phyloP scores from a whole-genome alignment of 1,284 basidiomycete genomes.

The Rhodotorula glutinis region DNA sequence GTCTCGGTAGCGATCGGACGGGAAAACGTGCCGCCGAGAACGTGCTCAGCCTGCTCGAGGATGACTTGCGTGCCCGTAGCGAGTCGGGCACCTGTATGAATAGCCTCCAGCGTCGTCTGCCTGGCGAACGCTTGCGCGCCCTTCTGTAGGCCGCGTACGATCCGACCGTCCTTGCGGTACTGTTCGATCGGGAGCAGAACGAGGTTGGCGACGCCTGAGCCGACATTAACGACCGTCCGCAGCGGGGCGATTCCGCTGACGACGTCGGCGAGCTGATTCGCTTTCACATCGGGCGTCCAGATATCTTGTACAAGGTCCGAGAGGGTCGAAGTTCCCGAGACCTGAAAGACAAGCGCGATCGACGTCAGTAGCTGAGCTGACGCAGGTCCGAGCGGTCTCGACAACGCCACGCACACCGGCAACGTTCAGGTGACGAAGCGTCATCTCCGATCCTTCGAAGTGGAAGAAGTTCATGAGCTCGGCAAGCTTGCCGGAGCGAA shows the following conservation, averaged over 20 bases:
- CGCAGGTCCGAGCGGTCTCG: too few relatives aligned
- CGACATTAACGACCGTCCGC: slow-evolving; percentile 91
- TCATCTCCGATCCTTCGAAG: slow-evolving; percentile 98
- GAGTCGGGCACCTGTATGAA: slow-evolving; percentile 88
- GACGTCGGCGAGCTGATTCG: slow-evolving; percentile 93
- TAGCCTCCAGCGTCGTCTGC: slow-evolving; percentile 88
- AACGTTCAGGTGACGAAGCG: slow-evolving; percentile 83
- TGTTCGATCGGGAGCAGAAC: slow-evolving; percentile 94
- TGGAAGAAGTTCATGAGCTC: slow-evolving; percentile 99
- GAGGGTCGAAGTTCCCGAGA: slow-evolving; percentile 82
- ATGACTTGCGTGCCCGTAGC: slow-evolving; percentile 98
- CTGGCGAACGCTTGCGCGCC: slow-evolving; percentile 88
- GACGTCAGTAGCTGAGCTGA: too few relatives aligned
- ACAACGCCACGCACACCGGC: slow-evolving; percentile 65
- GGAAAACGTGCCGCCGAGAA: slow-evolving; percentile 63
- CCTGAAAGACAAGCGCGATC: slow-evolving; percentile 52
- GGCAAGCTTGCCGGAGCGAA: slow-evolving; percentile 85
- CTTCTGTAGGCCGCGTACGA: slow-evolving; percentile 88
- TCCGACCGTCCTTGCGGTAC: slow-evolving; percentile 92
- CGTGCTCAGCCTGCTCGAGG: slow-evolving; percentile 88
- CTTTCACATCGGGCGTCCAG: slow-evolving; percentile 99
- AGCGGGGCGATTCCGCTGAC: slow-evolving; percentile 96
- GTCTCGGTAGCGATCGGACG: slow-evolving; percentile 16
- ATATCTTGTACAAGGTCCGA: slow-evolving; percentile 90
- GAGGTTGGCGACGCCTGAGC: slow-evolving; percentile 91